Base-by-base conservation (phyloP, 73 alveolate genomes). In the Paramecium pentaurelia region DNA sequence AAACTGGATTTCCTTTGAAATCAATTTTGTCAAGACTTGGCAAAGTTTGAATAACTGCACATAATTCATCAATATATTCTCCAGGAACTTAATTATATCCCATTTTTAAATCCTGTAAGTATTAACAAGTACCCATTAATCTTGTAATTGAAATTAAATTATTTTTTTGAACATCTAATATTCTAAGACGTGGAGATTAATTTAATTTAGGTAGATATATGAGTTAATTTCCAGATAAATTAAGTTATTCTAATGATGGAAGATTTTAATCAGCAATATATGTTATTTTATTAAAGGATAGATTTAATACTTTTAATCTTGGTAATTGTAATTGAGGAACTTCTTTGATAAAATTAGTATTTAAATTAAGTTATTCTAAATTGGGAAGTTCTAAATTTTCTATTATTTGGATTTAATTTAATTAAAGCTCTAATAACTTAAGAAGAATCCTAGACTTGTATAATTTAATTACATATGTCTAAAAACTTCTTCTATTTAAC, bases 301-400 rank as follows among this genome's bases (percentile, higher is more conserved):
- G 60, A 64, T 87, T 59, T 6, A 87, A 70, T 18, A 25, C 49
- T 64, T 77, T 87, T 7, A 87, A 54, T 68, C 88, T 60, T 8
- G 93, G 93, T 7, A 64, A 37, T 58, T 59, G 3, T 42, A 87
- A 87, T 20, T 73, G 77, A 40, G 93, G 93, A 27, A 87, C 88
- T n/a, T 70, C 71, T 5, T 51, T 27, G 18, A 87, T 58, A 18
- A 58, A 64, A 25, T 87, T 87, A 58, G 88, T 58, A 42, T 68
- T 64, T 9, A 87, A 44, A 87, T 87, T 64, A n/a, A 87, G 44
- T 22, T 59, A 64, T 40, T 87, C 93, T 40, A 87, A 70, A 70
- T 60, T 42, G 20, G 93, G 93, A 40, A 87, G 71, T 22, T 87
- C 45, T 70, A 87, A 37, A 22, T 87, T 77, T 68, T 87, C 88